A percentile compares a stretch with the other conserved stretches of the same genome.
Conservation (phyloP, 768 basidiomycete genomes). For the Suillus bovinus region DNA sequence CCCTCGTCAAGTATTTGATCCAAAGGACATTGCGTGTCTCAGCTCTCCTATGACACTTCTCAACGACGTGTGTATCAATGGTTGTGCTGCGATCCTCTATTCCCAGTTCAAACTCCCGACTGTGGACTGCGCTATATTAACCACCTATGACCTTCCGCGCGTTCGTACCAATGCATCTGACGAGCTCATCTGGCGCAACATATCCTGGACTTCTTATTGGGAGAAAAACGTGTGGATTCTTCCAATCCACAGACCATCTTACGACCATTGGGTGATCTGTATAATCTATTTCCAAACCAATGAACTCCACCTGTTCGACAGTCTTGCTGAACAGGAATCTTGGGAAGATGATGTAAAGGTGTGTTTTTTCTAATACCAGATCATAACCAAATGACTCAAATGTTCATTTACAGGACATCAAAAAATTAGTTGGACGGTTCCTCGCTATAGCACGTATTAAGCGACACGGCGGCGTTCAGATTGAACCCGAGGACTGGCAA, state of each 20-base stretch:
- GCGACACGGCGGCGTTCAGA: not conserved
- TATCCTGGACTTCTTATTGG: slow-evolving; percentile 28
- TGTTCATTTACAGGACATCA: slow-evolving; percentile 1
- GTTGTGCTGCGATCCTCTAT: slow-evolving; percentile 16
- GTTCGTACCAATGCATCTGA: slow-evolving; percentile 5
- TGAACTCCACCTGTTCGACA: slow-evolving; percentile 15
- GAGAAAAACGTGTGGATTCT: slow-evolving; percentile 35
- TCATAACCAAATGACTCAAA: not conserved
- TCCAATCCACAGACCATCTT: slow-evolving; percentile 32
- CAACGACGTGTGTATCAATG: slow-evolving; percentile 16
- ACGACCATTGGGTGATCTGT: slow-evolving; percentile 36
- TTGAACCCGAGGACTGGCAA: slow-evolving; percentile 10
- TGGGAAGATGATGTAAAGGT: slow-evolving; percentile 10
- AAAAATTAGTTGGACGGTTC: slow-evolving; percentile 5
- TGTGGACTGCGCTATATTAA: slow-evolving; percentile 12
- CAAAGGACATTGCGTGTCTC: slow-evolving; percentile 12
- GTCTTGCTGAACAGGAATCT: slow-evolving; percentile 2
- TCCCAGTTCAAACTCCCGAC: not conserved
- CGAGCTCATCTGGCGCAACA: slow-evolving; percentile 25
- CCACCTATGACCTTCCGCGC: slow-evolving; percentile 12
- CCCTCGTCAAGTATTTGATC: slow-evolving; percentile 11
- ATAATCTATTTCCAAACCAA: slow-evolving; percentile 6
- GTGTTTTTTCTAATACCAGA: not conserved
- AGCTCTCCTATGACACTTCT: slow-evolving; percentile 6
- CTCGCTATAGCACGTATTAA: slow-evolving; percentile 6